phyloP scores from a whole-genome alignment of 805 yeast genomes.

The Tetrapisispora arboricola region DNA sequence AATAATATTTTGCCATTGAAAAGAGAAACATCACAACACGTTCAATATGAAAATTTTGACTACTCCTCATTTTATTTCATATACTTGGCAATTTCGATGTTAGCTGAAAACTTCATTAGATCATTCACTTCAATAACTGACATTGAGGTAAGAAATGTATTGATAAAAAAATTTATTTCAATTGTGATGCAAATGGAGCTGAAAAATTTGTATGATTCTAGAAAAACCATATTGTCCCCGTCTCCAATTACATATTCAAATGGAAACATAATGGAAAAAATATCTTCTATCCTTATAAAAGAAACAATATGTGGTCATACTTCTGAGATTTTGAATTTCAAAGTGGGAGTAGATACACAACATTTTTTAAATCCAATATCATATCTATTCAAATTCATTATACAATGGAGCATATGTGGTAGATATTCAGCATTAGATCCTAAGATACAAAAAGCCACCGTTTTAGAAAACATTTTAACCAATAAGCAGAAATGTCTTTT shows the following conservation, averaged over 20 bases:
- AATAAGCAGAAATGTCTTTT: conserved; percentile 14
- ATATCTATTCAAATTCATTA: conserved; percentile 22
- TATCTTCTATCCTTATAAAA: conserved; percentile 6
- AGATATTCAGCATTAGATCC: conserved; percentile 19
- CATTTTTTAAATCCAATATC: conserved; percentile 27
- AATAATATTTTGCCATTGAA: conserved; percentile 47
- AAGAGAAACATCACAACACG: conserved; percentile 71
- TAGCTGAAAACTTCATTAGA: conserved; percentile 26
- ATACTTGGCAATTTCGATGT: conserved; percentile 23
- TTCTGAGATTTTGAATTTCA: conserved; percentile 17
- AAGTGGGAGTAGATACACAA: conserved; percentile 26
- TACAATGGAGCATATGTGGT: conserved; percentile 29
- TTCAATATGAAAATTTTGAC: conserved; percentile 82
- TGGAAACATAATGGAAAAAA: neutral
- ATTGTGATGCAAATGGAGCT: conserved; percentile 16
- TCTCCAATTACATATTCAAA: neutral
- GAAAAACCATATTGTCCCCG: conserved; percentile 3
- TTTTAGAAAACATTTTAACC: conserved; percentile 12
- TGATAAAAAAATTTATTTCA: conserved; percentile 12
- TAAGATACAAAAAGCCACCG: conserved; percentile 10
- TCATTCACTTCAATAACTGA: conserved; percentile 20
- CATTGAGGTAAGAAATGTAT: conserved; percentile 9
- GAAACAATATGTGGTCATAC: conserved; percentile 20
- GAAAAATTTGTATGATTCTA: conserved; percentile 10
- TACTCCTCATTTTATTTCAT: conserved; percentile 36